Evolutionary conservation across 768 basidiomycete species (phyloP).

Genomic region (Termitomyces bulborhizus): DNA sequence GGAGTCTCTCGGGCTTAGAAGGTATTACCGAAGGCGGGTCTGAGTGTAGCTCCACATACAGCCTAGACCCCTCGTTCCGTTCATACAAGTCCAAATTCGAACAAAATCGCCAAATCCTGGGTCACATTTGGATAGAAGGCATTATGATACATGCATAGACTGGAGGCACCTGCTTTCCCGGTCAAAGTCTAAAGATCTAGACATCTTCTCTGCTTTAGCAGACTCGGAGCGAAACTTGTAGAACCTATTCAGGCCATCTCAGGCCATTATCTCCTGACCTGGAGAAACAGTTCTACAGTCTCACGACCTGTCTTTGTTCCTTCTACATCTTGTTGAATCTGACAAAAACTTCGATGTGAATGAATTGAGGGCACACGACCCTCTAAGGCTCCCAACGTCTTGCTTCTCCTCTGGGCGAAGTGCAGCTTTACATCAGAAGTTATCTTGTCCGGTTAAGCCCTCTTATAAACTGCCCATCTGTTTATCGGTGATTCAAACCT

Average conservation of each 20-base stretch:
- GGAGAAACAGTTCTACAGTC: not conserved
- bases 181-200: not conserved
- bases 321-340: not conserved
- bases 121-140: not conserved
- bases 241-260: too few relatives aligned
- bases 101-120: not conserved
- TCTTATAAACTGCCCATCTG: too few relatives aligned
- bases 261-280: not conserved
- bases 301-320: not conserved
- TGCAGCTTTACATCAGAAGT: too few relatives aligned
- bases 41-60: not conserved
- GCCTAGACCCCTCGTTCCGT: not conserved
- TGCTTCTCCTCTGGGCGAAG: too few relatives aligned
- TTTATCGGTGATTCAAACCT: too few relatives aligned
- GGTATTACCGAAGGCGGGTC: too few relatives aligned
- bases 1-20: too few relatives aligned
- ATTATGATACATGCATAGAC: not conserved
- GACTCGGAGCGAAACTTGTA: not conserved
- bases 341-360: not conserved
- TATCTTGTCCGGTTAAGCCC: too few relatives aligned
- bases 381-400: too few relatives aligned
- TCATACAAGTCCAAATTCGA: not conserved
- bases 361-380: not conserved
- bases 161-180: not conserved
- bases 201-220: not conserved